These are phyloP conservation scores for Catunica adiposa DNA, from an alignment of 2,329 filamentous ascomycete genomes.

Conservation along the genomic window DNA sequence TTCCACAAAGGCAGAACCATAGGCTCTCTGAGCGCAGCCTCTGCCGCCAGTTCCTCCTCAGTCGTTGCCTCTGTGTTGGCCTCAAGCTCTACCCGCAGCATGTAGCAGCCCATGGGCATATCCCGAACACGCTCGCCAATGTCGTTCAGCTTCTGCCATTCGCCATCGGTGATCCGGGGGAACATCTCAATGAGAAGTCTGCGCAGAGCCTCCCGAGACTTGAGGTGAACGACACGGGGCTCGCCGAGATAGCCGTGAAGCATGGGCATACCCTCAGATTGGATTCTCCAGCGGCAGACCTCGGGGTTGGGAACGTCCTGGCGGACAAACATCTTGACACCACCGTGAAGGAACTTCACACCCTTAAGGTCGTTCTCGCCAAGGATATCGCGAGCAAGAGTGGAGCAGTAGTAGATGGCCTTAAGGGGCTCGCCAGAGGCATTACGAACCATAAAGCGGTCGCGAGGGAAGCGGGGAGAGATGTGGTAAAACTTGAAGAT, in stretches of 20 bases:
- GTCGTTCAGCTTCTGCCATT: conserved; percentile 64
- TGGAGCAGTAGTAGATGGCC: conserved; percentile 91
- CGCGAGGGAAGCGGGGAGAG: conserved; percentile 66
- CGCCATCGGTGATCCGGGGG: conserved; percentile 62
- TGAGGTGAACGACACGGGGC: conserved; percentile 56
- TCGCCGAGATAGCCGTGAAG: conserved; percentile 79
- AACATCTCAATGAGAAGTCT: conserved; percentile 92
- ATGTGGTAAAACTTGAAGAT: conserved; percentile 79
- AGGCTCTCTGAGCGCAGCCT: conserved; percentile 45
- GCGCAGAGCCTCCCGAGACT: conserved; percentile 62
- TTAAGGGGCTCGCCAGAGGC: conserved; percentile 73
- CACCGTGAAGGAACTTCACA: conserved; percentile 90
- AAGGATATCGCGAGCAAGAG: conserved; percentile 70
- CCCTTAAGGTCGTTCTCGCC: conserved; percentile 75
- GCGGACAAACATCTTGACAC: conserved; percentile 98
- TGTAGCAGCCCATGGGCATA: conserved; percentile 79
- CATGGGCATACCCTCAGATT: conserved; percentile 83
- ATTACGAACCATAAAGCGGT: conserved; percentile 94
- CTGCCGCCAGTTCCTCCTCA: conserved; percentile 9
- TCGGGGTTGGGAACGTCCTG: conserved; percentile 78
- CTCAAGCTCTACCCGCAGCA: conserved; percentile 66
- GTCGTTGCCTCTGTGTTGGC: conserved; percentile 28
- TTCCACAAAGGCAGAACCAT: conserved; percentile 92
- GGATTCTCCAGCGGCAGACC: conserved; percentile 86
- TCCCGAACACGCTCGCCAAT: conserved; percentile 69